Evolutionary conservation across 2,329 filamentous ascomycete species (phyloP).

Genomic region (Hypoxylon sp.): DNA sequence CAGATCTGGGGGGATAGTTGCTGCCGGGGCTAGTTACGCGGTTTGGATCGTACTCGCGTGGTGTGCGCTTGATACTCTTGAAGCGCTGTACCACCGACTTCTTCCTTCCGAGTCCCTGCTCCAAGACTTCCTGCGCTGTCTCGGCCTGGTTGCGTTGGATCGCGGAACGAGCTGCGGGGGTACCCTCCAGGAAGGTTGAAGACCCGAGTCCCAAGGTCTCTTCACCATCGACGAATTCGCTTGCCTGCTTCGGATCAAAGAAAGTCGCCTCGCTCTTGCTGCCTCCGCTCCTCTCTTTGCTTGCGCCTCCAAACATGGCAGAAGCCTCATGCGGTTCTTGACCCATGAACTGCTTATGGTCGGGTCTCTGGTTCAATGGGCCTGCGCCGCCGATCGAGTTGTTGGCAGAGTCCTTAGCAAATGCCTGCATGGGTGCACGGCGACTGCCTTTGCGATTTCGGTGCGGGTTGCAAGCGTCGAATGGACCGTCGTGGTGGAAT

Average conservation of each 20-base stretch:
- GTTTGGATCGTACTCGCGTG: slow-evolving; percentile 72
- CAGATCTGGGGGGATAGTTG: slow-evolving; percentile 60
- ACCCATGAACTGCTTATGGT: slow-evolving; percentile 91
- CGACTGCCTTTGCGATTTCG: slow-evolving; percentile 88
- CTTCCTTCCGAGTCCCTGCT: slow-evolving; percentile 82
- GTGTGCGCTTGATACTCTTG: slow-evolving; percentile 83
- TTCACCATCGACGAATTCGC: slow-evolving; percentile 85
- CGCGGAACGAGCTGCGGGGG: slow-evolving; percentile 85
- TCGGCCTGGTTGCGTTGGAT: slow-evolving; percentile 83
- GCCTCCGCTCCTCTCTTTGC: slow-evolving; percentile 52
- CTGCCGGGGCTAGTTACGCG: slow-evolving; percentile 71
- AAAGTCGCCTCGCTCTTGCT: slow-evolving; percentile 62
- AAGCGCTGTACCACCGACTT: slow-evolving; percentile 96
- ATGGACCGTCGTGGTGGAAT: slow-evolving; percentile 97
- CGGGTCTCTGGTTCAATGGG: slow-evolving; percentile 83
- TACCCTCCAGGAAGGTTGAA: slow-evolving; percentile 94
- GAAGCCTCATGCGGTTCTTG: slow-evolving; percentile 86
- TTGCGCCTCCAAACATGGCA: slow-evolving; percentile 75
- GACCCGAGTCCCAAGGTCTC: slow-evolving; percentile 89
- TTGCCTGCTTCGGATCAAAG: slow-evolving; percentile 78
- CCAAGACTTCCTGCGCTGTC: slow-evolving; percentile 69
- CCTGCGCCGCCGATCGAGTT: slow-evolving; percentile 91
- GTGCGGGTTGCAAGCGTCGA: slow-evolving; percentile 95
- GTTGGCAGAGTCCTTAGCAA: slow-evolving; percentile 92
- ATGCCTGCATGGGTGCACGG: slow-evolving; percentile 94